Conservation (phyloP, 2,329 filamentous ascomycete species). For the Xylariaceae sp. region DNA sequence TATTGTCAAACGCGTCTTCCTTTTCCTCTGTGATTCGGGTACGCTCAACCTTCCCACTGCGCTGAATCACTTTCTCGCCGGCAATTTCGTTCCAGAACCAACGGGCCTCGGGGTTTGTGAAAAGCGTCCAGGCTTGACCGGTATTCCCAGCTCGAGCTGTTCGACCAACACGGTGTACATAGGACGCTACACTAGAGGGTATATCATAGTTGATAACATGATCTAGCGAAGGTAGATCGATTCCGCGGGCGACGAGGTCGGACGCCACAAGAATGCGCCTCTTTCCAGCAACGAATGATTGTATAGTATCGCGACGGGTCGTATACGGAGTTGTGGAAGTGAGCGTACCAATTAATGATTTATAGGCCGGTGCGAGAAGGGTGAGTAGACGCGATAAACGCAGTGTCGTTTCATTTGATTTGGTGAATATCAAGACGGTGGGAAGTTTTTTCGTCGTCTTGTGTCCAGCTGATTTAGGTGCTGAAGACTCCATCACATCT, state of each 20-base stretch:
- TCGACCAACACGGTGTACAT: constrained; percentile 87
- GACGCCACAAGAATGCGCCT: constrained; percentile 80
- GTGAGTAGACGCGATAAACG: constrained; percentile 77
- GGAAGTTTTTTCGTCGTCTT: constrained; percentile 24
- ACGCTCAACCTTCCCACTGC: constrained; percentile 44
- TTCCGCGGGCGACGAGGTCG: constrained; percentile 86
- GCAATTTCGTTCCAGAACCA: constrained; percentile 92
- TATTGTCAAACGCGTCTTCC: constrained; percentile 44
- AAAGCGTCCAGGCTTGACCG: constrained; percentile 82
- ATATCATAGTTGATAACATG: constrained; percentile 95
- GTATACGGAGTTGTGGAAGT: constrained; percentile 75
- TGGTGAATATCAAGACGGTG: constrained; percentile 76
- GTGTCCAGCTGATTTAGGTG: not conserved
- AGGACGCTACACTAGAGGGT: constrained; percentile 73
- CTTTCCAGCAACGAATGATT: constrained; percentile 59
- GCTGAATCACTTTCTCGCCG: constrained; percentile 37
- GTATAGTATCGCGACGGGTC: constrained; percentile 62
- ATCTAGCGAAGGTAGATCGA: constrained; percentile 74
- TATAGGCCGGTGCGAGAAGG: constrained; percentile 58
- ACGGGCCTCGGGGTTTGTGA: constrained; percentile 74
- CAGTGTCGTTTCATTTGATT: constrained; percentile 83
- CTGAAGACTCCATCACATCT: not conserved
- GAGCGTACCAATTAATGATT: constrained; percentile 61
- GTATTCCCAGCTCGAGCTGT: constrained; percentile 76
- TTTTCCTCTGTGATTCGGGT: constrained; percentile 39